Conservation (phyloP, 345 rosid species). For the Toxicodendron radicans region DNA sequence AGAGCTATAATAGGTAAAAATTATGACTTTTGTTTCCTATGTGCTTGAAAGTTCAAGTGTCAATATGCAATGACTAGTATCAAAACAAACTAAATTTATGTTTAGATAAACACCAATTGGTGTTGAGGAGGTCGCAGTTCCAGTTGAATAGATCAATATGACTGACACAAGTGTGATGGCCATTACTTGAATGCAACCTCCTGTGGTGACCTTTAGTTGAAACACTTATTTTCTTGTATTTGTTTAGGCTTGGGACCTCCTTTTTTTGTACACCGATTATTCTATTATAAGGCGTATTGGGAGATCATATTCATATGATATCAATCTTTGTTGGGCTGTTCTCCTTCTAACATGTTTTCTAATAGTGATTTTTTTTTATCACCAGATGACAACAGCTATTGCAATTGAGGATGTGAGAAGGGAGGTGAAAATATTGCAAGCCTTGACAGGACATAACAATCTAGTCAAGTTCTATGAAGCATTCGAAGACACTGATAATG, state of each 20-base stretch:
- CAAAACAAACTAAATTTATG: not conserved
- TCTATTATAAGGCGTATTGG: not conserved
- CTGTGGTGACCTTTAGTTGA: not conserved
- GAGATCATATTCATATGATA: not conserved
- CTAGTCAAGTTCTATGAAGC: slow-evolving; percentile 84
- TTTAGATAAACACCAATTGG: not conserved
- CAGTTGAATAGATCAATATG: not conserved
- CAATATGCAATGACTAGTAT: not conserved
- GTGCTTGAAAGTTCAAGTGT: not conserved
- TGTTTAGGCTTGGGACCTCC: slow-evolving; percentile 2
- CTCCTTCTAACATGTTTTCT: slow-evolving; percentile 1
- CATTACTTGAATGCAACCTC: not conserved
- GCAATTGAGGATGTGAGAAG: slow-evolving; percentile 97
- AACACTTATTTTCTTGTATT: slow-evolving; percentile 5
- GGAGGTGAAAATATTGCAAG: slow-evolving; percentile 86
- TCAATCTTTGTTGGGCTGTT: slow-evolving; percentile 2
- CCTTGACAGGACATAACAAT: slow-evolving; percentile 87
- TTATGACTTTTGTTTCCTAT: not conserved
- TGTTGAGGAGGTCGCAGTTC: not conserved
- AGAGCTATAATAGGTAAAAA: not conserved
- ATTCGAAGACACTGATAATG: slow-evolving; percentile 79
- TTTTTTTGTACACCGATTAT: not conserved
- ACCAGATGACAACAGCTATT: slow-evolving; percentile 95
- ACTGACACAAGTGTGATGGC: slow-evolving; percentile 1
- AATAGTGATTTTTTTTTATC: slow-evolving; percentile 20